Evolutionary conservation across 2,329 filamentous ascomycete genomes (phyloP).

Genomic region (Penicillium crustosum): DNA sequence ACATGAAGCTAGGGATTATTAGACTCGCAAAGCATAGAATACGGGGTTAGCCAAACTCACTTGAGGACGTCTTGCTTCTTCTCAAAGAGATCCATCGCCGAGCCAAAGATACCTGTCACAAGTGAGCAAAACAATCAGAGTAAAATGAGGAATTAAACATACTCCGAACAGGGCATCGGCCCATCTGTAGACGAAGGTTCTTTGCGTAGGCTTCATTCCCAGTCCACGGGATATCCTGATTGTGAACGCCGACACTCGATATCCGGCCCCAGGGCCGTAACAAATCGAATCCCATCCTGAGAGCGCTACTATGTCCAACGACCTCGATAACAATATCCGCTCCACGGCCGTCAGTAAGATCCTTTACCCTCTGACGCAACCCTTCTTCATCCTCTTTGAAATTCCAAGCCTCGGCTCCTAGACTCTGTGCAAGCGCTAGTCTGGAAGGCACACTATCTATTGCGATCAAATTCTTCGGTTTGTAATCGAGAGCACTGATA

Average conservation of each 20-base stretch:
- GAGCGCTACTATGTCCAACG: constrained; percentile 65
- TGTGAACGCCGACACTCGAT: constrained; percentile 73
- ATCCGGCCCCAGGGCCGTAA: constrained; percentile 70
- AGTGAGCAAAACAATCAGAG: neutral
- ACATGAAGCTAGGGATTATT: constrained; percentile 62
- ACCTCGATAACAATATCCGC: constrained; percentile 81
- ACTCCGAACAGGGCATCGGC: constrained; percentile 65
- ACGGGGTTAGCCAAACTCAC: constrained; percentile 46
- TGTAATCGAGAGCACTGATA: constrained; percentile 68
- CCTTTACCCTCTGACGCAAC: constrained; percentile 59
- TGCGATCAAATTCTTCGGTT: constrained; percentile 71
- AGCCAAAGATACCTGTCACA: constrained; percentile 54
- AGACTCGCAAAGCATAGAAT: constrained; percentile 5
- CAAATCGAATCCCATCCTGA: constrained; percentile 70
- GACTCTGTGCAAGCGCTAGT: constrained; percentile 65
- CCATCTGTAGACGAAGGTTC: constrained; percentile 71
- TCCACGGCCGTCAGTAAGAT: constrained; percentile 73
- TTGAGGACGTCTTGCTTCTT: constrained; percentile 64
- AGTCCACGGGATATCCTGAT: constrained; percentile 65
- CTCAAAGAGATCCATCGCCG: constrained; percentile 62
- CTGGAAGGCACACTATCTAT: constrained; percentile 74
- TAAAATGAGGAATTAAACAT: neutral
- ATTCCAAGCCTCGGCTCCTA: constrained; percentile 81
- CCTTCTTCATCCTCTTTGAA: constrained; percentile 65
- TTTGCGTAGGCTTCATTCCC: constrained; percentile 65